Evolutionary conservation across 1,284 basidiomycete species (phyloP).

Genomic region (Cutaneotrichosporon dermatis): DNA sequence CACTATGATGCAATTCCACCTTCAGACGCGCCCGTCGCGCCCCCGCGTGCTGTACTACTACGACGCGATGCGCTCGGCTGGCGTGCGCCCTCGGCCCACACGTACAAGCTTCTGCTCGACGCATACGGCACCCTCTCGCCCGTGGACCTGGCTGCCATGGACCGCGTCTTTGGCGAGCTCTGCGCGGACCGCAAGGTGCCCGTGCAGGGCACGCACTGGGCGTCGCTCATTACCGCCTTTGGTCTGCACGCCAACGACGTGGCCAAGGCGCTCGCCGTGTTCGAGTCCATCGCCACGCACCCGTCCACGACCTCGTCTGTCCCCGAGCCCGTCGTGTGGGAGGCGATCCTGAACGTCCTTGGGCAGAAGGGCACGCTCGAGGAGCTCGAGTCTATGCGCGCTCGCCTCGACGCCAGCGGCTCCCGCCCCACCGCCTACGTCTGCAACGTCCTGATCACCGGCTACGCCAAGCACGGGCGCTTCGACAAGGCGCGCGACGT

Average conservation of each 20-base stretch:
- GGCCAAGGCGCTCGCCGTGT: slow-evolving; percentile 70
- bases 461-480: slow-evolving; percentile 69
- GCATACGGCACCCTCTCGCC: slow-evolving; percentile 83
- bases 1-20: slow-evolving; percentile 98
- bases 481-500: slow-evolving; percentile 66
- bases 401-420: slow-evolving; percentile 60
- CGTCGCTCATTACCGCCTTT: slow-evolving; percentile 83
- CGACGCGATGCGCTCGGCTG: slow-evolving; percentile 60
- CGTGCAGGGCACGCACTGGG: slow-evolving; percentile 84
- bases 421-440: slow-evolving; percentile 94
- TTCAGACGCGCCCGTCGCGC: slow-evolving; percentile 81
- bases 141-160: slow-evolving; percentile 70
- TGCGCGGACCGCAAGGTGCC: slow-evolving; percentile 54
- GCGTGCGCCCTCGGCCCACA: slow-evolving; percentile 74
- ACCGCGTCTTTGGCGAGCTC: slow-evolving; percentile 65
- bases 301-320: slow-evolving; percentile 46
- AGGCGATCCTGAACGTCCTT: slow-evolving; percentile 83
- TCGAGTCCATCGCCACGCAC: slow-evolving; percentile 67
- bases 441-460: slow-evolving; percentile 86
- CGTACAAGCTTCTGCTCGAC: slow-evolving; percentile 93
- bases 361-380: slow-evolving; percentile 74
- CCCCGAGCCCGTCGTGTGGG: slow-evolving; percentile 83
- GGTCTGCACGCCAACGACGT: slow-evolving; percentile 71
- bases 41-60: slow-evolving; percentile 73
- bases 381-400: slow-evolving; percentile 68